Evolutionary conservation across 1,284 basidiomycete species (phyloP), one percentile per base, ranked within the genome.

Genomic region (Athelia psychrophila): DNA sequence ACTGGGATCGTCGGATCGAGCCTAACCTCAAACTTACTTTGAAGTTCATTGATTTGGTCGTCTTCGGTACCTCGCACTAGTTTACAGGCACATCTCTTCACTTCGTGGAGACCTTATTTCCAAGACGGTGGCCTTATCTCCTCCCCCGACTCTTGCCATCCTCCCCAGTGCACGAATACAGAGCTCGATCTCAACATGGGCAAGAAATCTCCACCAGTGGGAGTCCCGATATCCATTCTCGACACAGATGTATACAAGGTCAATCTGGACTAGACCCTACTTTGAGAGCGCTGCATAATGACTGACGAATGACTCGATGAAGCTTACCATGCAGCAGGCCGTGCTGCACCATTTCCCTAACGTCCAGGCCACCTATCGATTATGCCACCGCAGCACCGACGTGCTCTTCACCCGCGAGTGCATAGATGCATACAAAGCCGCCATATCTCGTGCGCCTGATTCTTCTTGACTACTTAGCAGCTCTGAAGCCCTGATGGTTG

Each of bases 181-280:
- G n/a, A n/a, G n/a, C n/a, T n/a, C n/a, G n/a, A n/a, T n/a, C n/a
- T n/a, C n/a, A n/a, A n/a, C n/a, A n/a, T n/a, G n/a, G n/a, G n/a
- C n/a, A n/a, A n/a, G 27, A 30, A 42, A 42, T 8, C 6, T n/a
- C 18, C 22, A 18, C 18, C 38, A 5, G n/a, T 67, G 49, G 57
- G 65, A 16, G 38, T 68, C 12, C 74, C 72, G 18, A 56, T 49
- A 54, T 94, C 92, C 25, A 77, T 98, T 51, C 80, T 99, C 51
- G 96, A 98, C 69, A 97, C 95, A 0, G 96, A 99, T 68, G 74
- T 98, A 38, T 98, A 99, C 85, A 99, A 97, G 81, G 93, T 86
- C 51, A n/a, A 25, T 47, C 50, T 16, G 12, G 35, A 19, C 45
- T 19, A 22, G 54, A 16, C 9, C 35, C 40, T 23, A 47, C 23